These are phyloP conservation scores for Viola pubescens DNA, from an alignment of 441 rosid genomes.

Conservation along the genomic window DNA sequence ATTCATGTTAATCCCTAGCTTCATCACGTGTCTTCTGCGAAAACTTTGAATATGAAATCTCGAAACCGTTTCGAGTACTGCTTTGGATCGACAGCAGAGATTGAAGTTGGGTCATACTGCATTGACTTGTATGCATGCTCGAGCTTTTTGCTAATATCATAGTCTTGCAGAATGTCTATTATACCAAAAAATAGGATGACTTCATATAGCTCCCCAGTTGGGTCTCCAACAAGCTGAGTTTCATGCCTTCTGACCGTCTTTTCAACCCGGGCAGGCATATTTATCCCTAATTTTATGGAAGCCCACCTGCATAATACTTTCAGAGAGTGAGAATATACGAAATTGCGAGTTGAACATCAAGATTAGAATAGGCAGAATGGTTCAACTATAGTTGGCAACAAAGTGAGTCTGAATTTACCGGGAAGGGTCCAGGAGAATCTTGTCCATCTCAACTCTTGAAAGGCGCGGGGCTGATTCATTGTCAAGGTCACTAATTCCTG, in stretches of 20 bases:
- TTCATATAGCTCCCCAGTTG: constrained; percentile 69
- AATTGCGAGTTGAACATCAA: neutral
- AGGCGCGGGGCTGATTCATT: constrained; percentile 34
- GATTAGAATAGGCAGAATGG: neutral
- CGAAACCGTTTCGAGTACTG: constrained; percentile 86
- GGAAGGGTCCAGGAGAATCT: constrained; percentile 47
- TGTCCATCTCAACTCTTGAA: constrained; percentile 54
- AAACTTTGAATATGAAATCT: constrained; percentile 76
- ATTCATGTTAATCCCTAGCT: constrained; percentile 12
- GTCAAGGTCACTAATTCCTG: constrained; percentile 40
- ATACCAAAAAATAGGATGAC: constrained; percentile 76
- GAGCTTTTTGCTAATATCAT: constrained; percentile 94
- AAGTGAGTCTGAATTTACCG: constrained; percentile 37
- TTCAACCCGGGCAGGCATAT: constrained; percentile 77
- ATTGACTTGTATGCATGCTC: constrained; percentile 96
- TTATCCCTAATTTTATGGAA: constrained; percentile 57
- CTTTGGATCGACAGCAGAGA: constrained; percentile 97
- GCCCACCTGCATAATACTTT: constrained; percentile 47
- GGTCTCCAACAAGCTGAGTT: constrained; percentile 68
- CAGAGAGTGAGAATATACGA: neutral
- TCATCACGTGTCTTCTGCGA: constrained; percentile 53
- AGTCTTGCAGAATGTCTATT: constrained; percentile 92
- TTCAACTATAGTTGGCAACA: neutral
- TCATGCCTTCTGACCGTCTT: constrained; percentile 60
- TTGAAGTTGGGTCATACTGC: constrained; percentile 90